Base-by-base conservation (phyloP, 2,329 filamentous ascomycete genomes). In the Dendrostoma leiphaemia region DNA sequence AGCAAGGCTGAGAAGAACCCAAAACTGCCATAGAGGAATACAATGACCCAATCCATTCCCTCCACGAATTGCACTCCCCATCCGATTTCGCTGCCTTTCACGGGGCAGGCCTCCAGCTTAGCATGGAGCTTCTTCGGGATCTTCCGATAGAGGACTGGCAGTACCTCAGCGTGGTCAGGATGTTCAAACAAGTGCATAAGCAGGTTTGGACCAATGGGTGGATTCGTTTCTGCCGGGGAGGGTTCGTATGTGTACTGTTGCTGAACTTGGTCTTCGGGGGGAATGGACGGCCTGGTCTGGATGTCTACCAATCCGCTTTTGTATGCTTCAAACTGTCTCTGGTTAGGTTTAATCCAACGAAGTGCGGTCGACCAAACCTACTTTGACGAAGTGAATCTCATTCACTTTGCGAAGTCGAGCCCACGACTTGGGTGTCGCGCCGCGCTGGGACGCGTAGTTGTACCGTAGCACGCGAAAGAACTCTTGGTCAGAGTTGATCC, bases 31-130 rank as follows among this genome's bases (percentile, higher is more conserved):
- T 47, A 60, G 6, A 61, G 23, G 17, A 65, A 64, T n/a, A 63
- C 50, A 0, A 43, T n/a, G 24, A 60, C 62, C 23, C 53, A 55
- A 53, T 66, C 52, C 10, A 64, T 44, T 2, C 63, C 64, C 48
- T 67, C 64, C 1, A 62, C 60, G 15, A 65, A 61, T 10, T 67
- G 57, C 12, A 67, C 41, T 6, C 63, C 66, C 66, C 64, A 67
- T 8, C 64, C 64, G 5, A 62, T 47, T 0, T 62, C 64, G 10
- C 53, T 62, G 3, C 64, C 62, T 4, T 60, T 60, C 3, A 52
- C 31, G 3, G 59, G 58, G 37, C 62, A 64, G 5, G 63, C 57
- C 26, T 58, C 48, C 6, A 67, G 54, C 44, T 61, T 63, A 3
- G 52, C 54, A 3, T 58, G 57, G 5, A 66, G 49, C 32, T 67